phyloP scores from a whole-genome alignment of 2,329 filamentous ascomycete genomes.

The Nectriaceae sp. region DNA sequence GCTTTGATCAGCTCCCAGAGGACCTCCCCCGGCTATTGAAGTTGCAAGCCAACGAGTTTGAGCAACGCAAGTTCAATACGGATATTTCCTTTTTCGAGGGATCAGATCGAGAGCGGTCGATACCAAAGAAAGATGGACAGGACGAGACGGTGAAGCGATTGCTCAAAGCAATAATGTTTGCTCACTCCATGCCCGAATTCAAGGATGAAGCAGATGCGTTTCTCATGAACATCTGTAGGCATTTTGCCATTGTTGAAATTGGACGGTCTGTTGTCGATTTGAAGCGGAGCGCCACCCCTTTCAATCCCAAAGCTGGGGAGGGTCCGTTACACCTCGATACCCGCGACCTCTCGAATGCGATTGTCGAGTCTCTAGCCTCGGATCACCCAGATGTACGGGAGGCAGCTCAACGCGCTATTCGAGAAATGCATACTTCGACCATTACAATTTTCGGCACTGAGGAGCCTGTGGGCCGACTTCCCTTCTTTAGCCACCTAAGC shows the following conservation, averaged over 20 bases:
- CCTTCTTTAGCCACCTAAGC: constrained; percentile 82
- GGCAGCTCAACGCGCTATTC: constrained; percentile 76
- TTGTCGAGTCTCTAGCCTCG: constrained; percentile 87
- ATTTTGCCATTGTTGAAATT: constrained; percentile 89
- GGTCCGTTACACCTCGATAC: constrained; percentile 85
- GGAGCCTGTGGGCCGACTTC: constrained; percentile 66
- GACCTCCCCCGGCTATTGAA: constrained; percentile 84
- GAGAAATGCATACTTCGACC: constrained; percentile 75
- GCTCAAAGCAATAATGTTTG: constrained; percentile 85
- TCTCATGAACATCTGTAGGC: constrained; percentile 78
- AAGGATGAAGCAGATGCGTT: constrained; percentile 75
- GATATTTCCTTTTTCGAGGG: constrained; percentile 71
- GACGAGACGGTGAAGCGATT: constrained; percentile 82
- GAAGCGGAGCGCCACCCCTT: constrained; percentile 75
- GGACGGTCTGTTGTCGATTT: constrained; percentile 80
- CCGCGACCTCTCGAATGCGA: constrained; percentile 82
- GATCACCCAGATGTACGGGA: constrained; percentile 80
- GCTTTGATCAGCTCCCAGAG: constrained; percentile 83
- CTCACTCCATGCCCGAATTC: constrained; percentile 79
- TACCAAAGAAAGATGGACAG: constrained; percentile 83
- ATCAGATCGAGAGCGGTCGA: constrained; percentile 79
- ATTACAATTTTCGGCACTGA: constrained; percentile 77
- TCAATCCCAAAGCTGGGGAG: constrained; percentile 84
- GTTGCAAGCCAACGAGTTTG: constrained; percentile 84
- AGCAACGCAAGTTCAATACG: constrained; percentile 69